A percentile compares a stretch with the other conserved stretches of the same genome.
Evolutionary conservation across 2,329 filamentous ascomycete species (phyloP).

Genomic region (Exophiala sideris): DNA sequence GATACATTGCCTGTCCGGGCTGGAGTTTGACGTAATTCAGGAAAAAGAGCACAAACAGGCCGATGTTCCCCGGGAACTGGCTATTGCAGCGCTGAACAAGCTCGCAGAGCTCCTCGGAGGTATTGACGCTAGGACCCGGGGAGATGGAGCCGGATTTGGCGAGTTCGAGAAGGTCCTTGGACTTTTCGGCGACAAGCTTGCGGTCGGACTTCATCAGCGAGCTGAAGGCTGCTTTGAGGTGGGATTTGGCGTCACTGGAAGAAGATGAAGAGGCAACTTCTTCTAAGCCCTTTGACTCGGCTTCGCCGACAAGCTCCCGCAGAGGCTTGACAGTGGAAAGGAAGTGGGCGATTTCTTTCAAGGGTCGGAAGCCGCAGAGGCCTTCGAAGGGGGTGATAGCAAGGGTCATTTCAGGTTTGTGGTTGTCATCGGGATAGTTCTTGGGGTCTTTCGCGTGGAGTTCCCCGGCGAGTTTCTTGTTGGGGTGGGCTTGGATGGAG

Average conservation of each 20-base stretch:
- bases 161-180: constrained; percentile 66
- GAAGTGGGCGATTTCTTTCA: constrained; percentile 84
- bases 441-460: constrained; percentile 81
- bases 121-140: constrained; percentile 59
- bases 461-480: constrained; percentile 88
- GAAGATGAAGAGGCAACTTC: constrained; percentile 52
- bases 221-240: constrained; percentile 70
- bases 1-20: constrained; percentile 90
- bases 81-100: constrained; percentile 73
- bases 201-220: constrained; percentile 75
- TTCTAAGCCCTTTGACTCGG: constrained; percentile 57
- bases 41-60: constrained; percentile 94
- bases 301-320: constrained; percentile 63
- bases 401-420: constrained; percentile 99
- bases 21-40: constrained; percentile 88
- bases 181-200: constrained; percentile 61
- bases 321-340: constrained; percentile 64
- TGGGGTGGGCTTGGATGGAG: constrained; percentile 94
- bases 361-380: constrained; percentile 88
- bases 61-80: constrained; percentile 86
- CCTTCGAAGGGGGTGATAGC: constrained; percentile 95
- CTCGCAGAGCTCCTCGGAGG: constrained; percentile 68
- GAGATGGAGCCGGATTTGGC: constrained; percentile 49
- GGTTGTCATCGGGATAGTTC: constrained; percentile 98
- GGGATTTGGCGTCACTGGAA: constrained; percentile 68